Evolutionary conservation across 306 rosid genomes (phyloP).

Genomic region (Morella rubra): DNA sequence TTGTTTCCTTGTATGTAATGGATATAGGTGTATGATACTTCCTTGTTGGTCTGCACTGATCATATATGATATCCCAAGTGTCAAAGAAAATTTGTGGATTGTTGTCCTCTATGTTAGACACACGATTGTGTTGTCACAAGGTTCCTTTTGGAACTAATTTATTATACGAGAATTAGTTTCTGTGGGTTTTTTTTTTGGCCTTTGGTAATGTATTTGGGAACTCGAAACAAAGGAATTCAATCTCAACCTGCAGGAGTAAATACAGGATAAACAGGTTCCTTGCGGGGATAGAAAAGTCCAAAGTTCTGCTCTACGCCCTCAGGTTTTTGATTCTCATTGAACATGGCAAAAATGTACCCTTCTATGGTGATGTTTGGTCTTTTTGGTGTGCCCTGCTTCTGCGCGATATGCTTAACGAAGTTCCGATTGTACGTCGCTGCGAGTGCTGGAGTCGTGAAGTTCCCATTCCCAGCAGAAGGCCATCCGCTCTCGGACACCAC

Average conservation of each 20-base stretch:
- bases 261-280: slow-evolving; percentile 35
- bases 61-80: too few relatives aligned
- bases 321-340: slow-evolving; percentile 39
- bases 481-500: slow-evolving; percentile 44
- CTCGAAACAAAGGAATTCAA: not conserved
- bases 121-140: too few relatives aligned
- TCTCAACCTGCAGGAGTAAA: not conserved
- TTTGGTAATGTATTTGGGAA: not conserved
- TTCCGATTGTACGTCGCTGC: slow-evolving; percentile 32
- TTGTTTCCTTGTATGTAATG: too few relatives aligned
- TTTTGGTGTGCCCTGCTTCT: slow-evolving; percentile 35
- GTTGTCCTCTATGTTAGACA: too few relatives aligned
- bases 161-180: too few relatives aligned
- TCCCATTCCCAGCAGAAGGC: slow-evolving; percentile 40
- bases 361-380: slow-evolving; percentile 25
- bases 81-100: too few relatives aligned
- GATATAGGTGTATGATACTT: too few relatives aligned
- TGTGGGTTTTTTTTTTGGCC: too few relatives aligned
- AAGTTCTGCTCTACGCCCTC: slow-evolving; percentile 28
- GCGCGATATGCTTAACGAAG: slow-evolving; percentile 9
- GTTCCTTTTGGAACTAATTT: too few relatives aligned
- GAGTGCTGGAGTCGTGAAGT: slow-evolving; percentile 16
- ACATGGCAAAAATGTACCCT: slow-evolving; percentile 38
- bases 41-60: too few relatives aligned
- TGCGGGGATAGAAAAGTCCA: slow-evolving; percentile 33